Evolutionary conservation across 2,329 filamentous ascomycete genomes (phyloP).

Genomic region (Blumeria graminis): DNA sequence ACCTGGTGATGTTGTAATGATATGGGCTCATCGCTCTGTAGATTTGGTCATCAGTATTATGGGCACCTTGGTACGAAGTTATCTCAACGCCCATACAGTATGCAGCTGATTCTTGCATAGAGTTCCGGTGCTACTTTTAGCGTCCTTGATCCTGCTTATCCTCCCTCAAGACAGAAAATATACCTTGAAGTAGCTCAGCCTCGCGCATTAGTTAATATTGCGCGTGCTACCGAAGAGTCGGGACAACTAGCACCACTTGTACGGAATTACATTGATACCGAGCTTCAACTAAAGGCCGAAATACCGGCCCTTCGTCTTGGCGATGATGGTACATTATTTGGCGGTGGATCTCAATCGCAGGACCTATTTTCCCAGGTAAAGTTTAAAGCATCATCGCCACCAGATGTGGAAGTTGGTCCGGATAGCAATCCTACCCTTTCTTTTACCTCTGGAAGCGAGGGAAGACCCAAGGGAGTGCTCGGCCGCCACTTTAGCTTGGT

Average conservation of each 20-base stretch:
- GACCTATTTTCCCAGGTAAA: conserved; percentile 38
- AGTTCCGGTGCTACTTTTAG: conserved; percentile 30
- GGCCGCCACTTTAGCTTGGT: conserved; percentile 71
- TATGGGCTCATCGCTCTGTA: conserved; percentile 64
- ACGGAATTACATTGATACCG: conserved; percentile 42
- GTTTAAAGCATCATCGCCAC: conserved; percentile 28
- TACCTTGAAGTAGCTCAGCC: conserved; percentile 63
- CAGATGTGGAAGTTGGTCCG: conserved; percentile 59
- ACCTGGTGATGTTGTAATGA: conserved; percentile 77
- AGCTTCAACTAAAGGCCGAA: conserved; percentile 46
- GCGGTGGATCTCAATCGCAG: conserved; percentile 37
- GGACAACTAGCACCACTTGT: conserved; percentile 35
- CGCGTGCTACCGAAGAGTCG: conserved; percentile 43
- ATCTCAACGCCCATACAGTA: no score
- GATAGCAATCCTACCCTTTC: conserved; percentile 57
- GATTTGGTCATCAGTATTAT: conserved; percentile 58
- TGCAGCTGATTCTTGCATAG: neutral
- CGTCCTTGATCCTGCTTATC: conserved; percentile 61
- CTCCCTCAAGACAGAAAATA: conserved; percentile 56
- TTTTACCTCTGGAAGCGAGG: conserved; percentile 55
- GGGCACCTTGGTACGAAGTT: conserved; percentile 32
- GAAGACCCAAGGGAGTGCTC: conserved; percentile 63
- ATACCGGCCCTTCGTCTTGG: conserved; percentile 49
- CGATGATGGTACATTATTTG: conserved; percentile 47
- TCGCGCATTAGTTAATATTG: conserved; percentile 46